Evolutionary conservation across 805 yeast genomes (phyloP), one percentile per base, ranked within the genome.

Genomic region (Maudiozyma serrabonitensis): DNA sequence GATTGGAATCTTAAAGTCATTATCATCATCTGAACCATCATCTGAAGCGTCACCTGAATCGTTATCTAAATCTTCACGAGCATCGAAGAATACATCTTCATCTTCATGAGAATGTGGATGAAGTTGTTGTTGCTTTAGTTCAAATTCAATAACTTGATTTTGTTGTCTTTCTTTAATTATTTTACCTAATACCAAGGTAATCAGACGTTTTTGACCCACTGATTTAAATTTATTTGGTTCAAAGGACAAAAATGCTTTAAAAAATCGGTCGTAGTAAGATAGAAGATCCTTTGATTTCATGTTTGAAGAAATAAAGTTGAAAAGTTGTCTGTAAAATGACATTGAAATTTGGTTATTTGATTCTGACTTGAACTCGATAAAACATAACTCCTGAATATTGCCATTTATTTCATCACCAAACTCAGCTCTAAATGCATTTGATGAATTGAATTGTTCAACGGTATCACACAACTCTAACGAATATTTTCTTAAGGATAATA

Each of bases 121-220:
- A n/a, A 62, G 48, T 13, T 61, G 66, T n/a, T 75, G 66, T 43
- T 75, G 78, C 28, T 61, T 65, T 46, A 84, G 68, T 50, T 82
- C 82, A 54, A 72, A 76, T 46, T 84, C 88, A 46, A 84, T 74
- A 2, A 82, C 83, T 34, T 74, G 60, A 19, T 76, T 79, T 56
- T 81, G 81, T 57, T 83, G 90, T 31, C 62, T 66, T 15, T 62
- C 63, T 5, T 71, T 60, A 35, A 83, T 74, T 19, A 75, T 44
- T 11, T 53, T 57, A 21, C 63, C 64, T 45, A 83, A 63, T 15
- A 78, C 54, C 1, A 54, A 50, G 3, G 73, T 67, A 5, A 73
- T 67, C 4, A 76, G 59, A 56, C 82, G 69, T 60, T 76, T 79
- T 19, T 76, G 61, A 21, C 63, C 66, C 21, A 67, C 56, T 37